Conservation (phyloP, 1,284 basidiomycete genomes). For the Retiboletus fuscus region DNA sequence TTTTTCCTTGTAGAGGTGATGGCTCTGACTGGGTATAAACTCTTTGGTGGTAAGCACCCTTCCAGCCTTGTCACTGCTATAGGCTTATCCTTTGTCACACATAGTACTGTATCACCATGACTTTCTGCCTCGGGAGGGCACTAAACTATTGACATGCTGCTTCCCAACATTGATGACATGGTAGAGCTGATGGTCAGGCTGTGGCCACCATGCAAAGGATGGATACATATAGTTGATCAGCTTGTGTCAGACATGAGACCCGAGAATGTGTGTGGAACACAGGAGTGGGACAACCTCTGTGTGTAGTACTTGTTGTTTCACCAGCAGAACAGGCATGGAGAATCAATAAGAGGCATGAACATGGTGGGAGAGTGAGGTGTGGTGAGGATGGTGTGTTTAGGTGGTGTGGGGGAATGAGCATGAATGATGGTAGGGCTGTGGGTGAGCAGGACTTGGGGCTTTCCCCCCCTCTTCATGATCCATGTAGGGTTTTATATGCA, state of each 20-base stretch:
- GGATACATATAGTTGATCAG: slow-evolving; percentile 96
- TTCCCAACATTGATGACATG: slow-evolving; percentile 71
- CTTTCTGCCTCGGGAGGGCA: slow-evolving; percentile 92
- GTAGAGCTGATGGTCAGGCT: slow-evolving; percentile 36
- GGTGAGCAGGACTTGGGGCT: too few relatives aligned
- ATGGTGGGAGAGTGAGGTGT: neutral
- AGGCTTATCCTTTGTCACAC: slow-evolving; percentile 5
- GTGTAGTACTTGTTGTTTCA: slow-evolving; percentile 97
- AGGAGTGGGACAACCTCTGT: slow-evolving; percentile 73
- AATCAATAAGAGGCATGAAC: slow-evolving; percentile 25
- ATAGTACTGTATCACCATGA: slow-evolving; percentile 93
- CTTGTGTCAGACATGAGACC: slow-evolving; percentile 81
- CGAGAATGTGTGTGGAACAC: slow-evolving; percentile 79
- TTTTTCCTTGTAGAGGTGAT: slow-evolving; percentile 67
- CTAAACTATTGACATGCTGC: slow-evolving; percentile 93
- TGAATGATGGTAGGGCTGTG: too few relatives aligned
- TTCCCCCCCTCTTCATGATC: too few relatives aligned
- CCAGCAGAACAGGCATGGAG: slow-evolving; percentile 49
- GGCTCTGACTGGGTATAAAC: slow-evolving; percentile 77
- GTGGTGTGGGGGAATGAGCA: too few relatives aligned
- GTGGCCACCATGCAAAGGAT: slow-evolving; percentile 74
- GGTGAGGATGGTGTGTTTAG: too few relatives aligned
- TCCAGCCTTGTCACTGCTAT: neutral
- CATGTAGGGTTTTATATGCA: too few relatives aligned
- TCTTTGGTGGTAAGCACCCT: slow-evolving; percentile 83